Conservation (phyloP, 768 basidiomycete genomes). For the Collybiopsis luxurians region DNA sequence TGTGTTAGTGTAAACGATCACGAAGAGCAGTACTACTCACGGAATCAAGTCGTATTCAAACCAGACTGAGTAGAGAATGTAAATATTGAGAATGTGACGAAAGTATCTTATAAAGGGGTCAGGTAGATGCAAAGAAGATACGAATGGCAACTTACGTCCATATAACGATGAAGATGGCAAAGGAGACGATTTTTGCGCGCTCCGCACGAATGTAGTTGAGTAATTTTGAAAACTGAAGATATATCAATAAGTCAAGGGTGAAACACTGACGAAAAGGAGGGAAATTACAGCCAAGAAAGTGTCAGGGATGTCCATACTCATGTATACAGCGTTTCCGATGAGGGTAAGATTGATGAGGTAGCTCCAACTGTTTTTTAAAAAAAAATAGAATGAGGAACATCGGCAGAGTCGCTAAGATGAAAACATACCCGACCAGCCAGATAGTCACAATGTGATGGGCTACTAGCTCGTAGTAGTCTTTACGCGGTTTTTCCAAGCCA, state of each 20-base stretch:
- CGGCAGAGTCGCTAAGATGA: background rate
- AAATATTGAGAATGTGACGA: slow-evolving; percentile 87
- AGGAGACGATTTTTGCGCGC: slow-evolving; percentile 58
- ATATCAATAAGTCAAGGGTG: background rate
- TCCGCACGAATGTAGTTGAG: slow-evolving; percentile 83
- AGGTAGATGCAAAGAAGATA: background rate
- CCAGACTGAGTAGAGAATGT: slow-evolving; percentile 88
- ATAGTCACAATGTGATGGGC: slow-evolving; percentile 91
- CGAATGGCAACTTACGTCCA: slow-evolving; percentile 68
- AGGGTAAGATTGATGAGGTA: slow-evolving; percentile 76
- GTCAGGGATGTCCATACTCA: slow-evolving; percentile 98
- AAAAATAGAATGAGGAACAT: background rate
- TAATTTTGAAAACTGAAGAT: slow-evolving; percentile 70
- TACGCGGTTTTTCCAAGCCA: slow-evolving; percentile 90
- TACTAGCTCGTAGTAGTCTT: slow-evolving; percentile 85
- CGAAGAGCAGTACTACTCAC: slow-evolving; percentile 38
- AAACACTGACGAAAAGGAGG: background rate
- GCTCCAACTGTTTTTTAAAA: slow-evolving; percentile 71
- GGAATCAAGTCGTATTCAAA: slow-evolving; percentile 72
- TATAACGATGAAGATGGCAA: slow-evolving; percentile 38
- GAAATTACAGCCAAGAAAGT: slow-evolving; percentile 73
- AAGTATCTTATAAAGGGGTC: slow-evolving; percentile 61
- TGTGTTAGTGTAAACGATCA: background rate
- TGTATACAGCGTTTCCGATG: slow-evolving; percentile 89
- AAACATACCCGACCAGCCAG: slow-evolving; percentile 71